These are phyloP conservation scores for Iodosphaeria phyllophila DNA, from an alignment of 2,329 filamentous ascomycete species.

Conservation along the genomic window DNA sequence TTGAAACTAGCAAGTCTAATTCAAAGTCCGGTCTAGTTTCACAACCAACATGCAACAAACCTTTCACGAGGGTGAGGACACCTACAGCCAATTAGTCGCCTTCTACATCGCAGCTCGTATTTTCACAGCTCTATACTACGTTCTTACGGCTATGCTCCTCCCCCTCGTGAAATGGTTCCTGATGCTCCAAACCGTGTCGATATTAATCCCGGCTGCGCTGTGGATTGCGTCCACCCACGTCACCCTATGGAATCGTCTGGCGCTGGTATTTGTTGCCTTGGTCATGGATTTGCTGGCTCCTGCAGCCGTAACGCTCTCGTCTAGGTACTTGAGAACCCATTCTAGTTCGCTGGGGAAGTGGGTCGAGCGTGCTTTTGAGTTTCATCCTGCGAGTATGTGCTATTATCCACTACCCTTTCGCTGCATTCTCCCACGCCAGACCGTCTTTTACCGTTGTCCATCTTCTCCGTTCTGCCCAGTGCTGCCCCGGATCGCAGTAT, in stretches of 20 bases:
- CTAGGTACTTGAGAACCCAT: conserved; percentile 11
- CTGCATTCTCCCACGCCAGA: no score
- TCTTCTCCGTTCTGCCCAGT: no score
- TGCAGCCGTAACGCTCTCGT: conserved; percentile 21
- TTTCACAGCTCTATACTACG: conserved; percentile 28
- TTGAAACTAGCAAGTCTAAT: no score
- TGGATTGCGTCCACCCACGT: conserved; percentile 44
- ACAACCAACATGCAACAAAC: conserved; percentile 43
- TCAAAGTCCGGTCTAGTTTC: no score
- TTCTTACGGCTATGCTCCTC: conserved; percentile 25
- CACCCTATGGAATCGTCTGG: conserved; percentile 31
- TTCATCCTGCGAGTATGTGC: no score
- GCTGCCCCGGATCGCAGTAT: no score
- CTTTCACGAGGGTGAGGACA: conserved; percentile 26
- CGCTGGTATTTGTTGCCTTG: conserved; percentile 36
- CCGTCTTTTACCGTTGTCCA: no score
- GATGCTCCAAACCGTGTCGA: conserved; percentile 24
- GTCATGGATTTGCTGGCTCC: conserved; percentile 31
- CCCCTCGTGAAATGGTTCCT: conserved; percentile 40
- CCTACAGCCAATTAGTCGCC: conserved; percentile 36
- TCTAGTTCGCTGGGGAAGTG: conserved; percentile 7
- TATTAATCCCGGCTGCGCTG: conserved; percentile 27
- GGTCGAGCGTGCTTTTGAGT: conserved; percentile 28
- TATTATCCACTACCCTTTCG: no score
- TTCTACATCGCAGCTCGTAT: conserved; percentile 42